Evolutionary conservation across 768 basidiomycete genomes (phyloP).

Genomic region (Naganishia randhawae): DNA sequence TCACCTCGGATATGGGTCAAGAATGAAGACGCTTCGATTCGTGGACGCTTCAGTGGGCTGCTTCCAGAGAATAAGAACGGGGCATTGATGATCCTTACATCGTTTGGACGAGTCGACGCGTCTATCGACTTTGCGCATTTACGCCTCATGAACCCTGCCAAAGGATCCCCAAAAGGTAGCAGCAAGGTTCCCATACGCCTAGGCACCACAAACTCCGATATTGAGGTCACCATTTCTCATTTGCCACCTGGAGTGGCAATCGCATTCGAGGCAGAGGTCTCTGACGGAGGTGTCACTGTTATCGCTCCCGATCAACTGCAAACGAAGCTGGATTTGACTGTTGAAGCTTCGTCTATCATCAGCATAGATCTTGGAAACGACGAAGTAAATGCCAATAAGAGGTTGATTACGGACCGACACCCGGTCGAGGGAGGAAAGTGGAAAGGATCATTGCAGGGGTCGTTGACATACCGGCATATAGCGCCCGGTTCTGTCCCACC

Average conservation of each 20-base stretch:
- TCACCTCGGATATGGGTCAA: not conserved
- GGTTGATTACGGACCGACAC: not conserved
- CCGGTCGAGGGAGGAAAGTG: not conserved
- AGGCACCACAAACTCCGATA: not conserved
- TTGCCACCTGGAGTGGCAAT: not conserved
- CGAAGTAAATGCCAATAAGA: not conserved
- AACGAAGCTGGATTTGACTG: not conserved
- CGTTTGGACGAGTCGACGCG: constrained; percentile 13
- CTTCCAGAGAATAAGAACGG: constrained; percentile 3
- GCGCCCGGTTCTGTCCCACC: not conserved
- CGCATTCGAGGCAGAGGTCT: constrained; percentile 3
- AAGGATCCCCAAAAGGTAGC: not conserved
- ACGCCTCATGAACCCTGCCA: not conserved
- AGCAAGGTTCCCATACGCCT: constrained; percentile 3
- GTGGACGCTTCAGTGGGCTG: not conserved
- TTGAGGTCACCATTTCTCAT: not conserved
- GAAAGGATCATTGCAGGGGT: not conserved
- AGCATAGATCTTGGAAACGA: constrained; percentile 8
- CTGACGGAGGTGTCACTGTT: not conserved
- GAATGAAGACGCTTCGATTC: not conserved
- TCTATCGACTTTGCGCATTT: constrained; percentile 16
- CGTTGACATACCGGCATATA: not conserved
- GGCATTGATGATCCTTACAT: not conserved
- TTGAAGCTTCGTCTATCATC: not conserved
- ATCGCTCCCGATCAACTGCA: constrained; percentile 8